Conservation (phyloP, 768 basidiomycete species). For the Rhizopogon roseolus region DNA sequence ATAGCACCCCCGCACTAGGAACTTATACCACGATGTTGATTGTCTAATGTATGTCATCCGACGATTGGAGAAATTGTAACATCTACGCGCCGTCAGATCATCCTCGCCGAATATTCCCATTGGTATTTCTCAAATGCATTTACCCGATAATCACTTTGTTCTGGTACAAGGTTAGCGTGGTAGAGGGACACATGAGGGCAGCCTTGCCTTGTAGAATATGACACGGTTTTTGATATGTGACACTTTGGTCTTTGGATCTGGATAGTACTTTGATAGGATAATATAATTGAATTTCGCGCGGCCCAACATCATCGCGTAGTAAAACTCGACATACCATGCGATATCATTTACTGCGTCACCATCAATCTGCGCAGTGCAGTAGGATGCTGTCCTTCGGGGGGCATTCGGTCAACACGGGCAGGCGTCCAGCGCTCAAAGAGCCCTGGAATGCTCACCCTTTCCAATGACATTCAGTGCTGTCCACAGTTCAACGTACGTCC, state of each 20-base stretch:
- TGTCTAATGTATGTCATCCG: no score
- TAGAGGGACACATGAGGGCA: not conserved
- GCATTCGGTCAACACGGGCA: not conserved
- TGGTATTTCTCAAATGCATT: no score
- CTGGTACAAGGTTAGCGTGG: not conserved
- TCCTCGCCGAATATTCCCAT: no score
- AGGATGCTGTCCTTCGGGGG: conserved; percentile 49
- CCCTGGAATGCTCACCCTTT: conserved; percentile 52
- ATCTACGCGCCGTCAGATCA: no score
- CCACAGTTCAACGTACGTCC: not conserved
- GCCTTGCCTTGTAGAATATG: conserved; percentile 72
- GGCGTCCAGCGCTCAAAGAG: not conserved
- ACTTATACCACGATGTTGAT: no score
- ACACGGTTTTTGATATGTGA: conserved; percentile 60
- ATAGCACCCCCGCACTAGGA: no score
- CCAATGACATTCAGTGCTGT: conserved; percentile 59
- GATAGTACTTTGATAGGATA: not conserved
- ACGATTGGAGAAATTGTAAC: no score
- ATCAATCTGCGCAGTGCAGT: conserved; percentile 54
- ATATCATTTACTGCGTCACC: conserved; percentile 49
- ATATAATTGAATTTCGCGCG: not conserved
- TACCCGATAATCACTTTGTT: not conserved
- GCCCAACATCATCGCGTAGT: not conserved
- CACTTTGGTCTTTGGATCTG: conserved; percentile 51
- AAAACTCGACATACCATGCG: conserved; percentile 51